phyloP scores from a whole-genome alignment of 805 yeast genomes.

The Candida corydali region DNA sequence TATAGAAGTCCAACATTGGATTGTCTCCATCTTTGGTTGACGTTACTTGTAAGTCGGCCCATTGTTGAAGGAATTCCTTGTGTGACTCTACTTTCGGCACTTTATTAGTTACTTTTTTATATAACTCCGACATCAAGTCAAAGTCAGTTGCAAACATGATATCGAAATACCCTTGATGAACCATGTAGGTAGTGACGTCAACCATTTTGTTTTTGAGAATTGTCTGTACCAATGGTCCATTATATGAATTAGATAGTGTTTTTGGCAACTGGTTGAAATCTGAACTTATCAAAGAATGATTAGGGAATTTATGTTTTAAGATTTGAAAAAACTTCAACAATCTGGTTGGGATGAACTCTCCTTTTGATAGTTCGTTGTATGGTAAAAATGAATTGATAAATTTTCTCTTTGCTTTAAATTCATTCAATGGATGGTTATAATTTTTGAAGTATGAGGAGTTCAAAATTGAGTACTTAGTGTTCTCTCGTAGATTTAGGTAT shows the following conservation, averaged over 20 bases:
- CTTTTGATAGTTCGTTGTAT: slow-evolving; percentile 61
- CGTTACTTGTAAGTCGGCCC: slow-evolving; percentile 70
- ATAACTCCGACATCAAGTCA: slow-evolving; percentile 54
- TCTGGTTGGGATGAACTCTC: slow-evolving; percentile 82
- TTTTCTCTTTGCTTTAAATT: slow-evolving; percentile 38
- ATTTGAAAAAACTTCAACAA: slow-evolving; percentile 61
- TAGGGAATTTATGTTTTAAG: slow-evolving; percentile 62
- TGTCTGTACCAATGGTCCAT: slow-evolving; percentile 79
- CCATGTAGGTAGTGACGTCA: slow-evolving; percentile 71
- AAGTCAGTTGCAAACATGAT: slow-evolving; percentile 86
- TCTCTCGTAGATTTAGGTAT: slow-evolving; percentile 53
- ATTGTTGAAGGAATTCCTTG: slow-evolving; percentile 56
- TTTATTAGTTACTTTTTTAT: slow-evolving; percentile 61
- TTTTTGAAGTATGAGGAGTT: slow-evolving; percentile 24
- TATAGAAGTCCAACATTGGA: slow-evolving; percentile 76
- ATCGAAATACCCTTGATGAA: slow-evolving; percentile 81
- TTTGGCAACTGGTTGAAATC: slow-evolving; percentile 58
- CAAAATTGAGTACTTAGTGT: slow-evolving; percentile 37
- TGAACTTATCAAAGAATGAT: slow-evolving; percentile 68
- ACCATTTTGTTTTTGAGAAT: slow-evolving; percentile 63
- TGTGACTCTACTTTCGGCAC: slow-evolving; percentile 53
- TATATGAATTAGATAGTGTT: slow-evolving; percentile 50
- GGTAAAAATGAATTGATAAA: slow-evolving; percentile 56
- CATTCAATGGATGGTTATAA: slow-evolving; percentile 56
- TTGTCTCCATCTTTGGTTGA: slow-evolving; percentile 75